Conservation (phyloP, 83 land plant genomes). For the Larix sibirica region DNA sequence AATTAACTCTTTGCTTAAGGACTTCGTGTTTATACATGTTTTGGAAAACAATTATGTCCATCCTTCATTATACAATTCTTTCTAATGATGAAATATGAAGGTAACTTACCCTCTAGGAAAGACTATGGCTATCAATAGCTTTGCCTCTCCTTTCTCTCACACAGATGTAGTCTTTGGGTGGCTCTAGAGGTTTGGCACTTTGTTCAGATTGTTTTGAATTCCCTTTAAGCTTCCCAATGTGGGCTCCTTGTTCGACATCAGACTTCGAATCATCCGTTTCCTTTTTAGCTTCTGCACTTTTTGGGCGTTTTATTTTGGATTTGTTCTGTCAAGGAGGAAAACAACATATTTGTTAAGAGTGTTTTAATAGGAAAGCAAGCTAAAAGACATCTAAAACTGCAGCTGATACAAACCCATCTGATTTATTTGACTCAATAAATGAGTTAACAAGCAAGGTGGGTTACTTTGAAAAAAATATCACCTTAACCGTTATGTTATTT, state of each 20-base stretch:
- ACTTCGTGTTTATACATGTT: background rate
- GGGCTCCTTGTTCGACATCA: no score
- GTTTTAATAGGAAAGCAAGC: background rate
- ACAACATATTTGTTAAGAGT: background rate
- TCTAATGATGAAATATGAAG: background rate
- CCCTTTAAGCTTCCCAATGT: no score
- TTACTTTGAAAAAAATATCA: background rate
- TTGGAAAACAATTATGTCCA: background rate
- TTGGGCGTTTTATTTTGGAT: background rate
- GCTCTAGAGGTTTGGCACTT: no score
- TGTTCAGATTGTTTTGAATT: no score
- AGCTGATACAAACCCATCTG: background rate
- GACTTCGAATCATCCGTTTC: no score
- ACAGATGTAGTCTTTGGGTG: no score
- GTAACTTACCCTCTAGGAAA: slow-evolving; percentile 16
- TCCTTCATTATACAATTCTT: no score
- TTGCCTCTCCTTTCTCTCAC: slow-evolving; percentile 16
- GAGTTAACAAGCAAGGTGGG: background rate
- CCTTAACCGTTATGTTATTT: no score
- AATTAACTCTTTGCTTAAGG: background rate
- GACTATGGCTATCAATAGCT: slow-evolving; percentile 17
- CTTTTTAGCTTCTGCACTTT: background rate
- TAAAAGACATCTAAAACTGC: background rate
- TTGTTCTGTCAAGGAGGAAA: background rate
- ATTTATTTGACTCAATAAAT: background rate